phyloP scores from a whole-genome alignment of 441 rosid genomes.

The Cnidoscolus chayamansa region DNA sequence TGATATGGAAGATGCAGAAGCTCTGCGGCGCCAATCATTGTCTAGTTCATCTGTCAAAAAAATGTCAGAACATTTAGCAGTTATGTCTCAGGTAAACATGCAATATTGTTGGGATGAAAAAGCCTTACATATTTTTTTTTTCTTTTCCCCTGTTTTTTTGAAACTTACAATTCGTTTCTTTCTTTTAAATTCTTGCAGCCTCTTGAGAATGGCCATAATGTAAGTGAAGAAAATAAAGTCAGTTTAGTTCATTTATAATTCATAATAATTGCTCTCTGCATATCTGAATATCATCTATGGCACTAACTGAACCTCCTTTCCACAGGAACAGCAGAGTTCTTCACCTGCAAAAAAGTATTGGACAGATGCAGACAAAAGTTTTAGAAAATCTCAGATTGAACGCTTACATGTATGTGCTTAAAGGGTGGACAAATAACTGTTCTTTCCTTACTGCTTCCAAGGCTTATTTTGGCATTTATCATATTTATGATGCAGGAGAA shows the following conservation, averaged over 20 bases:
- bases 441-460: slow-evolving; percentile 13
- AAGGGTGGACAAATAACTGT: slow-evolving; percentile 1
- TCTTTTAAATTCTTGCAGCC: slow-evolving; percentile 49
- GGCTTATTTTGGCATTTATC: slow-evolving; percentile 20
- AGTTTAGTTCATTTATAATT: slow-evolving; percentile 17
- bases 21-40: slow-evolving; percentile 58
- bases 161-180: slow-evolving; percentile 22
- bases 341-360: slow-evolving; percentile 45
- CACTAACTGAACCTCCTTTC: background rate
- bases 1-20: slow-evolving; percentile 71
- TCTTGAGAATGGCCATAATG: slow-evolving; percentile 69
- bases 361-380: slow-evolving; percentile 39
- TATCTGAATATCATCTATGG: slow-evolving; percentile 10
- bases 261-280: slow-evolving; percentile 15
- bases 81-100: slow-evolving; percentile 45
- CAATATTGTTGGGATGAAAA: slow-evolving; percentile 9
- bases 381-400: slow-evolving; percentile 52
- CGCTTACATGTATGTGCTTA: slow-evolving; percentile 55
- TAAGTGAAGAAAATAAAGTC: slow-evolving; percentile 36
- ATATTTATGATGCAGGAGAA: slow-evolving; percentile 55
- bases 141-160: background rate
- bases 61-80: slow-evolving; percentile 47
- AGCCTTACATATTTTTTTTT: background rate
- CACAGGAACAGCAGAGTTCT: slow-evolving; percentile 44
- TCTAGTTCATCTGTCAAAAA: slow-evolving; percentile 39